Percentiles rank a stretch among this genome's conserved stretches.
phyloP scores from a whole-genome alignment of 1,139 yeast genomes.

The Geotrichum siamense region DNA sequence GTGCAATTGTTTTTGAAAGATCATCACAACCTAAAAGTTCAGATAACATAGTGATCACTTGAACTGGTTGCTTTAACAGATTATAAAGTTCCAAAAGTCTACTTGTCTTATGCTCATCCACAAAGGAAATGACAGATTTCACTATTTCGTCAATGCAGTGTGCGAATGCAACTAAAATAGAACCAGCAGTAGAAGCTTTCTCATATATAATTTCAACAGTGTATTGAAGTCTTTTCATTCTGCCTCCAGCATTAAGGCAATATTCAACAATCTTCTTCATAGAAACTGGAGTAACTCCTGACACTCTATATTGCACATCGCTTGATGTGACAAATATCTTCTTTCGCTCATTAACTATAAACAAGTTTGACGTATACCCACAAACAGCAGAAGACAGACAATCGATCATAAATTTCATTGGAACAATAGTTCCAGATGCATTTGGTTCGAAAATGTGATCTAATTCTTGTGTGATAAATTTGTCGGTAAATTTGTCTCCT shows the following conservation, averaged over 20 bases:
- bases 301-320: conserved; percentile 18
- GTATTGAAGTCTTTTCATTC: conserved; percentile 24
- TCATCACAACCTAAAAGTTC: conserved; percentile 31
- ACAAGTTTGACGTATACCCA: conserved; percentile 15
- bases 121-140: conserved; percentile 16
- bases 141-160: conserved; percentile 26
- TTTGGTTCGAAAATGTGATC: conserved; percentile 7
- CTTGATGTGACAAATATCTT: conserved; percentile 8
- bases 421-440: conserved; percentile 6
- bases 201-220: conserved; percentile 22
- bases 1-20: conserved; percentile 21
- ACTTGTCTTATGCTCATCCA: conserved; percentile 14
- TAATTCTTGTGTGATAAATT: conserved; percentile 6
- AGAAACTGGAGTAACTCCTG: conserved; percentile 21
- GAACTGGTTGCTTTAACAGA: conserved; percentile 20
- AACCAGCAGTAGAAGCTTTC: conserved; percentile 18
- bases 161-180: conserved; percentile 29
- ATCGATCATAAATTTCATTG: conserved; percentile 8
- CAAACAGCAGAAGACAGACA: conserved; percentile 13
- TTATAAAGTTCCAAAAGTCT: conserved; percentile 19
- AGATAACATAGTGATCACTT: conserved; percentile 24
- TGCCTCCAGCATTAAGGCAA: conserved; percentile 27
- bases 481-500: conserved; percentile 13
- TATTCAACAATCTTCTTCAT: conserved; percentile 19
- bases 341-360: conserved; percentile 8